Conservation (phyloP, 2,329 filamentous ascomycete genomes). For the Alternaria conjuncta region DNA sequence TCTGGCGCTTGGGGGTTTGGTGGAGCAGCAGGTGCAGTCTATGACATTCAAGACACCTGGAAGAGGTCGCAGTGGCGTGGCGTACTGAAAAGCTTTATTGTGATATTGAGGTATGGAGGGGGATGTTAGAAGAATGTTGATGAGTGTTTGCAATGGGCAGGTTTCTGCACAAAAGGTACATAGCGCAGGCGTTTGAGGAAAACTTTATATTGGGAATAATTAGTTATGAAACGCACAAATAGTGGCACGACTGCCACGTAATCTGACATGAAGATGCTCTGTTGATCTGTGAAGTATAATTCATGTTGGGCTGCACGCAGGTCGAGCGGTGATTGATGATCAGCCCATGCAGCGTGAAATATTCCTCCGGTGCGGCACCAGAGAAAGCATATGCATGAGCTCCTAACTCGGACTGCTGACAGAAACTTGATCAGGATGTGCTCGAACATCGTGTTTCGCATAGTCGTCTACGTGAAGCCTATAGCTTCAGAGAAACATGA, state of each 20-base stretch:
- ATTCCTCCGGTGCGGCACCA: not conserved
- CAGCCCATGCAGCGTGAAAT: not conserved
- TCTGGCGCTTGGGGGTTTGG: slow-evolving; percentile 40
- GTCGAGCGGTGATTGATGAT: not conserved
- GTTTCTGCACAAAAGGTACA: not conserved
- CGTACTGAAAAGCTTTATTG: slow-evolving; percentile 26
- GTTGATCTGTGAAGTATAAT: not conserved
- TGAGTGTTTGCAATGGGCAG: not conserved
- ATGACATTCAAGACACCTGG: slow-evolving; percentile 46
- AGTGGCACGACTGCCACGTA: not conserved
- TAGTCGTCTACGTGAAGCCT: not conserved
- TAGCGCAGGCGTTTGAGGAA: not conserved
- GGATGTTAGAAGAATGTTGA: not conserved
- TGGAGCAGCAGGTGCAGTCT: slow-evolving; percentile 39
- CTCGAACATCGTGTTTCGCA: not conserved
- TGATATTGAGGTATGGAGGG: not conserved
- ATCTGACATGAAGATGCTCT: not conserved
- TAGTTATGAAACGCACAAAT: not conserved
- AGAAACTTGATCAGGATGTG: not conserved
- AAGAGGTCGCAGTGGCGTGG: slow-evolving; percentile 29
- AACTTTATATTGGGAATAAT: not conserved
- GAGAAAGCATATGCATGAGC: not conserved
- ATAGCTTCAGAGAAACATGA: not conserved
- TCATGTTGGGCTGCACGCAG: not conserved
- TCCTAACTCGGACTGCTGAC: not conserved